A percentile compares a stretch with the other conserved stretches of the same genome.
Evolutionary conservation across 2,329 filamentous ascomycete species (phyloP).

Genomic region (Onygenales sp.): DNA sequence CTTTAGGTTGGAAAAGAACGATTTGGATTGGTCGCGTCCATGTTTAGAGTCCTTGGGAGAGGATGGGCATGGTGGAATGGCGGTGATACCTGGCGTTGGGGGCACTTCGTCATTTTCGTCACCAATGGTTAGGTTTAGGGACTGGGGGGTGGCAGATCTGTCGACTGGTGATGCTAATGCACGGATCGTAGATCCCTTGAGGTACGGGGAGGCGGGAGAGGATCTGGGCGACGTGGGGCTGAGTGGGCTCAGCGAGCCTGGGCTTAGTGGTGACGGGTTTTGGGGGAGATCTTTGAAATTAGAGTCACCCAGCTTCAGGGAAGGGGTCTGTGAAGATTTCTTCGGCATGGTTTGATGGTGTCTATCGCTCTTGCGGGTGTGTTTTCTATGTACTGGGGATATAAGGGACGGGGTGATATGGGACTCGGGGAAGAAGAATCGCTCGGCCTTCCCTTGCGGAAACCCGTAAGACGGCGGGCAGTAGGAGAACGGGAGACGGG

Average conservation of each 20-base stretch:
- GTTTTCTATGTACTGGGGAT: neutral
- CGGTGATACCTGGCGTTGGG: slow-evolving; percentile 34
- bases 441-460: slow-evolving; percentile 5
- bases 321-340: slow-evolving; percentile 8
- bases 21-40: slow-evolving; percentile 34
- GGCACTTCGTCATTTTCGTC: slow-evolving; percentile 15
- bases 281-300: slow-evolving; percentile 6
- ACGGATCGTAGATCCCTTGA: slow-evolving; percentile 25
- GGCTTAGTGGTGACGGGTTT: slow-evolving; percentile 5
- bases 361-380: neutral
- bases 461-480: slow-evolving; percentile 4
- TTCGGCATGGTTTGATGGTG: slow-evolving; percentile 9
- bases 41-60: slow-evolving; percentile 35
- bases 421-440: slow-evolving; percentile 5
- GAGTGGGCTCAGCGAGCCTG: slow-evolving; percentile 3
- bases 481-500: slow-evolving; percentile 1
- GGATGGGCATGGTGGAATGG: slow-evolving; percentile 36
- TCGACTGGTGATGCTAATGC: slow-evolving; percentile 25
- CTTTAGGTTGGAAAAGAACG: slow-evolving; percentile 39
- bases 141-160: slow-evolving; percentile 20
- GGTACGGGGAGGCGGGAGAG: slow-evolving; percentile 8
- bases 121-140: slow-evolving; percentile 17
- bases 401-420: neutral
- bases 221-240: slow-evolving; percentile 9
- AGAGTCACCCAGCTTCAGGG: slow-evolving; percentile 8